Base-by-base conservation (phyloP, 2,329 filamentous ascomycete species). In the Colletotrichum endophyticum region DNA sequence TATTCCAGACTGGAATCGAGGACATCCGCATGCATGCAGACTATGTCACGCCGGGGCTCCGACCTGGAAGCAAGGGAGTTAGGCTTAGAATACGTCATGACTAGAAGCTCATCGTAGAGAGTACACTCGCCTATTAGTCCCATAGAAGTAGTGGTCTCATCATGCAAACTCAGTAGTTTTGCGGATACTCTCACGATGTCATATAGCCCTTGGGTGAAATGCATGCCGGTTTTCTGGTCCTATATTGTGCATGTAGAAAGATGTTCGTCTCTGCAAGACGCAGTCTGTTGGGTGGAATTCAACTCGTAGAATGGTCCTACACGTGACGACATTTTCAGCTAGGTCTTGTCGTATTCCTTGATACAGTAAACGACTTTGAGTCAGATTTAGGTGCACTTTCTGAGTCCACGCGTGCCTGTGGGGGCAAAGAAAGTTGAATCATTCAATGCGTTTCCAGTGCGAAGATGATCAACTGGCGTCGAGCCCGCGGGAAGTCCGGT, bases 131-230 rank as follows among this genome's bases (percentile, higher is more conserved):
- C 9, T 44, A 16, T 6, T n/a, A 1, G 19, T 7, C 19, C 22
- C 39, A 1, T 6, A 49, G 11, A 6, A n/a, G 39, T 12, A 49
- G 39, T 49, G 1, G 5, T 22, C 1, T 12, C 4, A 12, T n/a
- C 19, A 49, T n/a, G 39, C 15, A n/a, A n/a, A 4, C 9, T n/a
- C n/a, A n/a, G n/a, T n/a, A 7, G 9, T 6, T 8, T n/a, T 22
- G 0, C 19, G 15, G 9, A 1, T 11, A 49, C 9, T 19, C 0
- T 22, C 9, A 49, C 0, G 11, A 22, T 22, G 5, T 12, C 44
- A 12, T 22, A 8, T 6, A 49, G 5, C 15, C 3, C 19, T 12
- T 49, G 3, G 7, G 9, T 2, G 5, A 12, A 22, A 12, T 4
- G 19, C 1, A 49, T 16, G 5, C 5, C 19, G 5, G 2, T 49